phyloP scores from a whole-genome alignment of 2,329 filamentous ascomycete species.

The Fusarium tricinctum region DNA sequence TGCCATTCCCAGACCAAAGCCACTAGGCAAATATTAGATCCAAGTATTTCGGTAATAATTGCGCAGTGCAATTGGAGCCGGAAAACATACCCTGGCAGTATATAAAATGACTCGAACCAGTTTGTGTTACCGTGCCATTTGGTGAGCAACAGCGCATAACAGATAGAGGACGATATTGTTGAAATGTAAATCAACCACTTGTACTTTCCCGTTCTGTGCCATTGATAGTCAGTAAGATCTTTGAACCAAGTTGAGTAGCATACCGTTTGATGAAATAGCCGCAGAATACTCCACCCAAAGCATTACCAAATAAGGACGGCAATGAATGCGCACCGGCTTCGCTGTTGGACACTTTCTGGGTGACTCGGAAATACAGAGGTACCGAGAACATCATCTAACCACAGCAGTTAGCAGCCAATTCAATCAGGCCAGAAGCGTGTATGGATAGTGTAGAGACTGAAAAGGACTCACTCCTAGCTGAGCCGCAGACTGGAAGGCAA shows the following conservation, averaged over 20 bases:
- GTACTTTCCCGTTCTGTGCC: background rate
- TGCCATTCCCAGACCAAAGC: background rate
- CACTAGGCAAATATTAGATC: background rate
- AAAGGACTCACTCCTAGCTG: slow-evolving; percentile 44
- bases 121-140: background rate
- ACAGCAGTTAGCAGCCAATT: background rate
- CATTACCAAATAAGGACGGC: background rate
- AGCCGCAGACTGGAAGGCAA: slow-evolving; percentile 70
- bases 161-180: background rate
- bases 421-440: no score
- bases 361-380: background rate
- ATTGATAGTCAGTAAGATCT: background rate
- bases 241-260: background rate
- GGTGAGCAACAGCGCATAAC: background rate
- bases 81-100: background rate
- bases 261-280: background rate
- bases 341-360: background rate
- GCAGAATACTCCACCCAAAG: background rate
- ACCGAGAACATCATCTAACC: background rate
- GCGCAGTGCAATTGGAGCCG: no score
- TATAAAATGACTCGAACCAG: background rate
- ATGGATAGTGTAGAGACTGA: no score
- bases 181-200: slow-evolving; percentile 1
- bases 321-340: background rate
- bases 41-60: no score